phyloP scores from a whole-genome alignment of 257 asterid genomes.

The Misopates orontium region DNA sequence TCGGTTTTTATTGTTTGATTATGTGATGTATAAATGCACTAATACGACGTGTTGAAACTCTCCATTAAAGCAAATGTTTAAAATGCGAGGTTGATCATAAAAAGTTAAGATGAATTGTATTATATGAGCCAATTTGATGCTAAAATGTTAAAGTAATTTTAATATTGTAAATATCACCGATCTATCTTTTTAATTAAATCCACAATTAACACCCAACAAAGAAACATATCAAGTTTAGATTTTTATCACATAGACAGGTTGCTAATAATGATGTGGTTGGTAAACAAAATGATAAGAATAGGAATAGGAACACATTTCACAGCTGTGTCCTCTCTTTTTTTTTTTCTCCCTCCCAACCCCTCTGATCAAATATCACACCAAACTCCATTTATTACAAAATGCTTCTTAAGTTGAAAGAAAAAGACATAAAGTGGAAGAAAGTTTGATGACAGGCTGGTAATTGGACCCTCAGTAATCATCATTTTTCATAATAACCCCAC shows the following conservation, averaged over 20 bases:
- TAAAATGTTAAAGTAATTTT: too few relatives aligned
- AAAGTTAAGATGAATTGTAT: too few relatives aligned
- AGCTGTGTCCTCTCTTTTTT: slow-evolving; percentile 28
- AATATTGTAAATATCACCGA: too few relatives aligned
- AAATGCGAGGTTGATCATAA: too few relatives aligned
- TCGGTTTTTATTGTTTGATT: too few relatives aligned
- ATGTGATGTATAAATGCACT: too few relatives aligned
- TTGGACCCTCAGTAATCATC: slow-evolving; percentile 43
- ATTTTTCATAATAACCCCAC: slow-evolving; percentile 44
- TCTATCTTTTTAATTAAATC: too few relatives aligned
- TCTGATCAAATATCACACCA: slow-evolving; percentile 40
- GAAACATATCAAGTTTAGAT: too few relatives aligned
- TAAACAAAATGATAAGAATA: slow-evolving; percentile 41
- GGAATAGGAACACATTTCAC: slow-evolving; percentile 23
- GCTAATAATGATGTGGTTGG: slow-evolving; percentile 44
- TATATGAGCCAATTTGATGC: too few relatives aligned
- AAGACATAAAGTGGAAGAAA: slow-evolving; percentile 53
- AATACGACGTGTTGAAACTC: too few relatives aligned
- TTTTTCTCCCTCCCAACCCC: slow-evolving; percentile 17
- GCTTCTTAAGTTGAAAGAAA: slow-evolving; percentile 59
- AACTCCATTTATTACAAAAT: slow-evolving; percentile 35
- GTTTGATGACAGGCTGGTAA: slow-evolving; percentile 60
- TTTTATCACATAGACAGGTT: slow-evolving; percentile 1
- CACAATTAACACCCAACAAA: too few relatives aligned
- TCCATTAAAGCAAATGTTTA: too few relatives aligned